A percentile compares a stretch with the other conserved stretches of the same genome.
phyloP scores from a whole-genome alignment of 2,329 filamentous ascomycete genomes.

The Colletotrichum zoysiae region DNA sequence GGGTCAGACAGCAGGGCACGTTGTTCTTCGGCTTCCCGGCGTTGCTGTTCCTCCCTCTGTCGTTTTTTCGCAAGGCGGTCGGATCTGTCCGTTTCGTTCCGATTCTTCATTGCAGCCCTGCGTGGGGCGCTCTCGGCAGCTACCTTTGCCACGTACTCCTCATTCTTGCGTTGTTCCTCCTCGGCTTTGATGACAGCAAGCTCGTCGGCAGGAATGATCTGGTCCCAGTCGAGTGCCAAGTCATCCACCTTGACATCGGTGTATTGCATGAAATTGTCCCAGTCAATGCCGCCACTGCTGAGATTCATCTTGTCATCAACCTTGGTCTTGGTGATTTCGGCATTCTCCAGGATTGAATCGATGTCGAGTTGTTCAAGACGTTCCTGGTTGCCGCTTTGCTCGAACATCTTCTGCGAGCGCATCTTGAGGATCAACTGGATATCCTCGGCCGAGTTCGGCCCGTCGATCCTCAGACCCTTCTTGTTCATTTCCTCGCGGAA shows the following conservation, averaged over 20 bases:
- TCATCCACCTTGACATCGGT: conserved; percentile 96
- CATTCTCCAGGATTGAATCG: conserved; percentile 95
- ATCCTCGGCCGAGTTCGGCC: conserved; percentile 91
- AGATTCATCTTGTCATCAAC: conserved; percentile 92
- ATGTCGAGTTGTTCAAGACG: conserved; percentile 98
- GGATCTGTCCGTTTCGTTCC: conserved; percentile 72
- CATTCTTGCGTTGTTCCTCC: conserved; percentile 86
- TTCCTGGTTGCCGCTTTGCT: conserved; percentile 95
- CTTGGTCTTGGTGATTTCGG: conserved; percentile 96
- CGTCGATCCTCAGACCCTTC: conserved; percentile 78
- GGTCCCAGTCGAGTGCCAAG: conserved; percentile 88
- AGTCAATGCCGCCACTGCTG: conserved; percentile 85
- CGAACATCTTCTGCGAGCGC: conserved; percentile 99
- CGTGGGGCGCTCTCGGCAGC: conserved; percentile 89
- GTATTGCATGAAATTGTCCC: conserved; percentile 97
- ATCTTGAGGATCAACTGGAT: conserved; percentile 97
- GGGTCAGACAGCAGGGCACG: conserved; percentile 83
- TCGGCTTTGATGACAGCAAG: conserved; percentile 90
- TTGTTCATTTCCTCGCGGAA: conserved; percentile 81
- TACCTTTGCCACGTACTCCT: conserved; percentile 83
- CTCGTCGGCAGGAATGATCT: conserved; percentile 96
- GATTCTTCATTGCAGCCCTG: conserved; percentile 73
- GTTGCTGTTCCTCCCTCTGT: conserved; percentile 74
- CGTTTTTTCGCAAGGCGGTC: conserved; percentile 76
- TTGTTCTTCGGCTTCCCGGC: conserved; percentile 80